A percentile compares a stretch with the other conserved stretches of the same genome.
Evolutionary conservation across 2,329 filamentous ascomycete genomes (phyloP).

Genomic region (Arthrobotrys entomopaga): DNA sequence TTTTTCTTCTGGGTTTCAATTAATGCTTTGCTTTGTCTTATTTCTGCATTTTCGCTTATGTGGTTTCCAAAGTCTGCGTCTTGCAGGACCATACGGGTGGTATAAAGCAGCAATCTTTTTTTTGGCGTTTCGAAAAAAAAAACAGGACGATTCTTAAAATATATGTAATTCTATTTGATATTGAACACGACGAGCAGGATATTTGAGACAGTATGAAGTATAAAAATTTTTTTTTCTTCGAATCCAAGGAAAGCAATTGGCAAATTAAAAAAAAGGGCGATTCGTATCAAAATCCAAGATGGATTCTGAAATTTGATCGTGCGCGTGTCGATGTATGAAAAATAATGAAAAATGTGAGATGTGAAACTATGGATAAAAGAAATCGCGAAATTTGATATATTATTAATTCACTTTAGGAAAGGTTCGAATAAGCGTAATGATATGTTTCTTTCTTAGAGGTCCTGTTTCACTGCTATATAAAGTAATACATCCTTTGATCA

Average conservation of each 20-base stretch:
- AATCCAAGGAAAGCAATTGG: neutral
- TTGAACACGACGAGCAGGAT: conserved; percentile 32
- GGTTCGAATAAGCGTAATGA: conserved; percentile 44
- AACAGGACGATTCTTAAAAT: conserved; percentile 48
- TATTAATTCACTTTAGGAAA: conserved; percentile 52
- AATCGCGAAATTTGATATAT: conserved; percentile 18
- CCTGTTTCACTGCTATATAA: conserved; percentile 55
- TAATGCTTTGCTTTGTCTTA: conserved; percentile 8
- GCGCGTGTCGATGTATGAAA: no score
- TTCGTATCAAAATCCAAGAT: conserved; percentile 12
- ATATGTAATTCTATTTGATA: conserved; percentile 24
- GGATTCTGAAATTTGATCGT: neutral
- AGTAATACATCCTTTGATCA: conserved; percentile 38
- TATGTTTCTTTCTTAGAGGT: conserved; percentile 54
- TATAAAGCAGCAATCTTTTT: conserved; percentile 26
- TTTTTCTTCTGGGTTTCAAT: no score
- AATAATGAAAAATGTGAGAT: neutral
- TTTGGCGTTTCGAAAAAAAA: conserved; percentile 43
- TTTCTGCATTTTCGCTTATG: conserved; percentile 49
- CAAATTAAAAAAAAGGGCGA: conserved; percentile 26
- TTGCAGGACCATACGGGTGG: conserved; percentile 35
- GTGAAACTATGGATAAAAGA: neutral
- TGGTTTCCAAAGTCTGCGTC: conserved; percentile 48
- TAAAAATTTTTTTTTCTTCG: conserved; percentile 1
- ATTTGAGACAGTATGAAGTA: conserved; percentile 17